Evolutionary conservation across 2,329 filamentous ascomycete genomes (phyloP).

Genomic region (Pyricularia grisea): DNA sequence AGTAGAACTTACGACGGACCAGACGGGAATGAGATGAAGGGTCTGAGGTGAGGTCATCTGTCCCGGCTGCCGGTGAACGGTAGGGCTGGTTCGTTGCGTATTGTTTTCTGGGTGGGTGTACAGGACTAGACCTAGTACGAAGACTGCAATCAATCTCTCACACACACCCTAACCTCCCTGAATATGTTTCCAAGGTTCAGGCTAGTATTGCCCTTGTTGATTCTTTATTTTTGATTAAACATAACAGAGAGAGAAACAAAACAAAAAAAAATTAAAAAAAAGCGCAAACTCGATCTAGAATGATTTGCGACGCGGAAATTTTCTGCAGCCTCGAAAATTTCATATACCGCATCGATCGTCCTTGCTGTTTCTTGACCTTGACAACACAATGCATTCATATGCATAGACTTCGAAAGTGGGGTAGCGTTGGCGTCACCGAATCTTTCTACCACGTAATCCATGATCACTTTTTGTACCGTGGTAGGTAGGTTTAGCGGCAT

Average conservation of each 20-base stretch:
- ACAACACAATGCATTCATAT: background rate
- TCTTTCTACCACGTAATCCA: background rate
- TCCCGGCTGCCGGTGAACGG: background rate
- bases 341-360: background rate
- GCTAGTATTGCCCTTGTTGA: background rate
- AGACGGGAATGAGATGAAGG: background rate
- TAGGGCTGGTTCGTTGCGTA: background rate
- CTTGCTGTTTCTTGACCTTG: background rate
- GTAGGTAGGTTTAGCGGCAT: background rate
- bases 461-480: background rate
- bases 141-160: background rate
- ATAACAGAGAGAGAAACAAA: too few relatives aligned
- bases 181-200: background rate
- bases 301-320: background rate
- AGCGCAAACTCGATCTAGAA: background rate
- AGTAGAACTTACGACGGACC: background rate
- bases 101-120: background rate
- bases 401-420: background rate
- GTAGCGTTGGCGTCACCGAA: background rate
- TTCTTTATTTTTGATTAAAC: background rate
- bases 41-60: background rate
- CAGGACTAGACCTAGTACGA: background rate
- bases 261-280: too few relatives aligned
- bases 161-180: background rate
- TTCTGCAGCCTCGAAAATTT: background rate